Percentiles rank a stretch among this genome's conserved stretches.
Evolutionary conservation across 345 rosid genomes (phyloP).

Genomic region (Citrus cavaleriei): DNA sequence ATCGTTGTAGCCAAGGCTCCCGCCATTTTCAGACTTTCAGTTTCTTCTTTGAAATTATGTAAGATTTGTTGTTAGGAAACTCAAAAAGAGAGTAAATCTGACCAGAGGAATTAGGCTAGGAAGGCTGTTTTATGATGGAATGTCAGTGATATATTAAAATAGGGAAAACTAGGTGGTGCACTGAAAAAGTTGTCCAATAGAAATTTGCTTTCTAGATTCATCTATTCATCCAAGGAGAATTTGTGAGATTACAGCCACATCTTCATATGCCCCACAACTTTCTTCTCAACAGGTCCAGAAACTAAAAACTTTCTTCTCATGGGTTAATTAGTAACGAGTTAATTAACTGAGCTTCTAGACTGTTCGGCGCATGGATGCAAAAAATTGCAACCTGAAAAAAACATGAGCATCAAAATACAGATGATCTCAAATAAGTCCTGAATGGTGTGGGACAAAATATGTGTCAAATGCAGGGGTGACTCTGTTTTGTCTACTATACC

Average conservation of each 20-base stretch:
- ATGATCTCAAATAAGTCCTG: not conserved
- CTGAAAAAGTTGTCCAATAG: slow-evolving; percentile 27
- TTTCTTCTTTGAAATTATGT: not conserved
- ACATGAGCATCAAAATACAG: not conserved
- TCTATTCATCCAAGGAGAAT: slow-evolving; percentile 47
- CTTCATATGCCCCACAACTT: slow-evolving; percentile 19
- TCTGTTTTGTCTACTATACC: not conserved
- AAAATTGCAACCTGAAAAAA: not conserved
- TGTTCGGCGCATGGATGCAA: not conserved
- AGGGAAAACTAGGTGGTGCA: not conserved
- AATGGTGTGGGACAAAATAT: not conserved
- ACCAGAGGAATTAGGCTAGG: not conserved
- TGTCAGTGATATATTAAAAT: slow-evolving; percentile 15
- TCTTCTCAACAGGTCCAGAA: not conserved
- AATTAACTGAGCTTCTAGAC: not conserved
- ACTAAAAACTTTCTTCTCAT: not conserved
- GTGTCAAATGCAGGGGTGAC: not conserved
- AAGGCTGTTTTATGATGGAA: slow-evolving; percentile 3
- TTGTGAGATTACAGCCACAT: slow-evolving; percentile 34
- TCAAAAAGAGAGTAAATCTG: not conserved
- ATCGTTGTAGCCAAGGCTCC: slow-evolving; percentile 57
- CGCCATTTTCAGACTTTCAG: slow-evolving; percentile 28
- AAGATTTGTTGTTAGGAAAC: not conserved
- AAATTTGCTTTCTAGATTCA: slow-evolving; percentile 39
- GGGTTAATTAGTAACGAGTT: not conserved